These are phyloP conservation scores for Hylodesmum podocarpum DNA, from an alignment of 306 rosid genomes.

Conservation along the genomic window DNA sequence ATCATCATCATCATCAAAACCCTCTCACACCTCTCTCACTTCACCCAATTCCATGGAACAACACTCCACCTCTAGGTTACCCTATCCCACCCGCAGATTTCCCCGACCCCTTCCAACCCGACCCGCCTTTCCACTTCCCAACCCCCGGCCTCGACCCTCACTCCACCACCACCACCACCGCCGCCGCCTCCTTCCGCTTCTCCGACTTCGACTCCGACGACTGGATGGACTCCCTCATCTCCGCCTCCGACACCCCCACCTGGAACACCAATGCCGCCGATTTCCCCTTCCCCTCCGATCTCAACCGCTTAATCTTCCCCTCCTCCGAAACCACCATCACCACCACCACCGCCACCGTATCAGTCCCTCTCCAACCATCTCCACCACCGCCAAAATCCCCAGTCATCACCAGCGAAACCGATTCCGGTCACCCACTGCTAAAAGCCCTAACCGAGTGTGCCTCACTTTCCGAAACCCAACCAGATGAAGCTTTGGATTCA, in stretches of 20 bases:
- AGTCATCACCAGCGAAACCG: background rate
- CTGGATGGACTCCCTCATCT: slow-evolving; percentile 93
- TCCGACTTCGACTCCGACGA: slow-evolving; percentile 89
- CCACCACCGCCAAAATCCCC: slow-evolving; percentile 14
- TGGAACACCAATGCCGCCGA: slow-evolving; percentile 58
- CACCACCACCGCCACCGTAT: background rate
- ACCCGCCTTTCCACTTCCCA: slow-evolving; percentile 48
- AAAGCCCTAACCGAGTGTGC: slow-evolving; percentile 73
- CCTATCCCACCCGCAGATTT: slow-evolving; percentile 55
- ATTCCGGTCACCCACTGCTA: slow-evolving; percentile 64
- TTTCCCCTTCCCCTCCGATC: slow-evolving; percentile 49
- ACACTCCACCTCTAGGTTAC: slow-evolving; percentile 48
- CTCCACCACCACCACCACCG: slow-evolving; percentile 33
- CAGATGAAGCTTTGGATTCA: slow-evolving; percentile 61
- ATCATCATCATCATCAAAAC: slow-evolving; percentile 31
- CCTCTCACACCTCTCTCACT: slow-evolving; percentile 46
- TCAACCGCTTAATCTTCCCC: slow-evolving; percentile 60
- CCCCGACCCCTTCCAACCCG: slow-evolving; percentile 74
- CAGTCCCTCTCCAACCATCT: slow-evolving; percentile 22
- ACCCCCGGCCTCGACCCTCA: slow-evolving; percentile 57
- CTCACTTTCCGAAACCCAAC: slow-evolving; percentile 44
- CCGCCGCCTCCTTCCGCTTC: slow-evolving; percentile 53
- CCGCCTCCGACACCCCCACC: slow-evolving; percentile 66
- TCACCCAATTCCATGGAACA: slow-evolving; percentile 62
- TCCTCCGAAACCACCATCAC: background rate